Conservation (phyloP, 495 filamentous ascomycete species). For the Pseudoneurospora amorphoporcata region DNA sequence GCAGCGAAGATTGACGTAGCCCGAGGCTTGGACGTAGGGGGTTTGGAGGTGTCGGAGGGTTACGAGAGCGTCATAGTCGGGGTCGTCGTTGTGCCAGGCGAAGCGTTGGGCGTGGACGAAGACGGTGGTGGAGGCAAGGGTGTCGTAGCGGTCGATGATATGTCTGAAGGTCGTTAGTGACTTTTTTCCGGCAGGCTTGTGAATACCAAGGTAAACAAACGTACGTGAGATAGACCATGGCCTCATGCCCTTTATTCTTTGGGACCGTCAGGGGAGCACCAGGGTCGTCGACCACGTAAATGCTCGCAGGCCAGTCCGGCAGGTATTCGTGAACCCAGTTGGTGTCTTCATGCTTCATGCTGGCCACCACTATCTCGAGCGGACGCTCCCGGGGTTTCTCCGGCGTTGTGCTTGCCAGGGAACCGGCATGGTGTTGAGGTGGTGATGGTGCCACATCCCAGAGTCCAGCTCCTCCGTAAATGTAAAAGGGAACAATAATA, state of each 20-base stretch:
- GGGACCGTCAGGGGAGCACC: constrained; percentile 32
- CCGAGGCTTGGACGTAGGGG: constrained; percentile 42
- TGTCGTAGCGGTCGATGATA: constrained; percentile 55
- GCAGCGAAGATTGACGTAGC: constrained; percentile 60
- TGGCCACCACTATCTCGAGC: constrained; percentile 30
- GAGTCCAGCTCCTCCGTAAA: neutral
- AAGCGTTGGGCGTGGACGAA: constrained; percentile 53
- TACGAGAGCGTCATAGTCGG: constrained; percentile 35
- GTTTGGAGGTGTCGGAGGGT: constrained; percentile 45
- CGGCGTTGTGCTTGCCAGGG: neutral
- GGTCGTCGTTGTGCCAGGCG: constrained; percentile 56
- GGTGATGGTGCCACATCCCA: neutral
- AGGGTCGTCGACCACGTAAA: constrained; percentile 42
- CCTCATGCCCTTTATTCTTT: constrained; percentile 51
- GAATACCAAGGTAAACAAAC: neutral
- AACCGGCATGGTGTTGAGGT: neutral
- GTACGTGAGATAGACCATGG: constrained; percentile 51
- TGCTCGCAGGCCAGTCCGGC: constrained; percentile 29
- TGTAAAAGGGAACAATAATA: neutral
- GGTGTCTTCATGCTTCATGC: constrained; percentile 21
- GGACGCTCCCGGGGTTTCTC: neutral
- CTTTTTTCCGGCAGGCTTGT: constrained; percentile 18
- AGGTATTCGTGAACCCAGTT: constrained; percentile 27
- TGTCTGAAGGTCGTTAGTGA: constrained; percentile 37
- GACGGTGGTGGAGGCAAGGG: constrained; percentile 46